Evolutionary conservation across 2,329 filamentous ascomycete species (phyloP), one percentile per base, ranked within the genome.

Genomic region (Tolypocladium album): DNA sequence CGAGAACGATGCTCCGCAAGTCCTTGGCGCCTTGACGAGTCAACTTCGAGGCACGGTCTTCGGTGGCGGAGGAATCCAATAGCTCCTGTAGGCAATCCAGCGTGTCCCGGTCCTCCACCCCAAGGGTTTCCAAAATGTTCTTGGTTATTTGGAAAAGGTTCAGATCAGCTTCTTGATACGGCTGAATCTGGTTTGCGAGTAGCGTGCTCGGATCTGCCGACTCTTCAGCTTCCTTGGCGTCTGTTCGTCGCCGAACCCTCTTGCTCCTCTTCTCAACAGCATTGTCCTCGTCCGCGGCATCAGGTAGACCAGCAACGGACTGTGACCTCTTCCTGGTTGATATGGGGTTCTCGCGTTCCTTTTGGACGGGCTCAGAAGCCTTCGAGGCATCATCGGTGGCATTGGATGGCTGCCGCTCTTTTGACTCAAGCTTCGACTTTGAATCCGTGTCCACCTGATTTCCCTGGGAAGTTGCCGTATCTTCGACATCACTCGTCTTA

Each of bases 221-320:
- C 56, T 85, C 84, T 42, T 82, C 83, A 4, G 74, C 71, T 13
- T 80, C 76, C 4, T 79, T 81, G 52, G 87, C 85, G 43, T 76
- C 74, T 6, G 62, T 64, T 57, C 74, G 66, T 59, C 86, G 78
- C 55, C 86, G 79, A 38, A 85, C 85, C 57, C 86, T 77, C 67
- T 88, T 89, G 70, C 85, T 88, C 60, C 85, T 77, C 67, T 87
- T 88, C 58, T 82, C 81, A 13, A 82, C 78, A 2, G 74, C 75
- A 31, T 76, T 78, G 40, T 87, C 84, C 58, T 87, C 84, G 9
- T 85, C 83, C 0, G 68, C 75, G 0, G 71, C 76, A 3, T 87
- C 84, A 0, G 76, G 76, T 20, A 88, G 70, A 3, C 84, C 84
- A 5, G 85, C 85, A 38, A 74, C 72, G 13, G 85, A 88, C 62